A percentile compares a stretch with the other conserved stretches of the same genome.
Evolutionary conservation across 345 rosid species (phyloP).

Genomic region (Laguncularia racemosa): DNA sequence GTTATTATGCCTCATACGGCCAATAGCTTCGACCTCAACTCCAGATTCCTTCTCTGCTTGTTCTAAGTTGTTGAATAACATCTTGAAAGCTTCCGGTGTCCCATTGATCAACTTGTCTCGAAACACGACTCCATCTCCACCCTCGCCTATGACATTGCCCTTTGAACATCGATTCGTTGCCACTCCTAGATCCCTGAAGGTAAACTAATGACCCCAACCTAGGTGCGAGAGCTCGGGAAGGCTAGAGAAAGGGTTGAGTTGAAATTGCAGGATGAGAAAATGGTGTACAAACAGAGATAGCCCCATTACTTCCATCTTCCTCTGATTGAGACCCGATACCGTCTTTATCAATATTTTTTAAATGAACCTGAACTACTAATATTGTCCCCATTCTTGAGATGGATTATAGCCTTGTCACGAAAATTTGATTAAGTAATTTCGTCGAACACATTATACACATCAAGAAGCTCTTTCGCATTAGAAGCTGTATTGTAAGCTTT

Average conservation of each 20-base stretch:
- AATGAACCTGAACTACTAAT: conserved; percentile 54
- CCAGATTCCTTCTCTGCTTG: conserved; percentile 96
- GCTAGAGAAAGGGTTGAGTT: conserved; percentile 70
- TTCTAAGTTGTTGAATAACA: conserved; percentile 86
- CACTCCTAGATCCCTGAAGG: conserved; percentile 75
- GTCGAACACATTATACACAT: too few species aligned
- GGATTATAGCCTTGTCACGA: conserved; percentile 50
- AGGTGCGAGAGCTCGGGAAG: conserved; percentile 80
- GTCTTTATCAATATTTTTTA: conserved; percentile 38
- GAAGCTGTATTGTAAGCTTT: too few species aligned
- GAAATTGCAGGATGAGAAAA: conserved; percentile 51
- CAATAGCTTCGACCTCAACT: conserved; percentile 97
- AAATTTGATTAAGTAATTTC: too few species aligned
- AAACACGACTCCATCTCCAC: conserved; percentile 95
- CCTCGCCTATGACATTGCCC: conserved; percentile 89
- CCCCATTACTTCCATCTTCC: conserved; percentile 30
- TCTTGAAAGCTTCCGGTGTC: conserved; percentile 83
- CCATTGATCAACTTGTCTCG: conserved; percentile 66
- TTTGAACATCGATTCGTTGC: conserved; percentile 74
- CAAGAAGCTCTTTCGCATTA: too few species aligned
- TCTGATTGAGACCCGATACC: conserved; percentile 38
- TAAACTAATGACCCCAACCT: conserved; percentile 99
- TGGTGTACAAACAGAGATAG: conserved; percentile 25
- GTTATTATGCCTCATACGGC: conserved; percentile 92
- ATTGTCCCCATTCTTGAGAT: conserved; percentile 48